Evolutionary conservation across 345 rosid genomes (phyloP).

Genomic region (Populus pruinosa): DNA sequence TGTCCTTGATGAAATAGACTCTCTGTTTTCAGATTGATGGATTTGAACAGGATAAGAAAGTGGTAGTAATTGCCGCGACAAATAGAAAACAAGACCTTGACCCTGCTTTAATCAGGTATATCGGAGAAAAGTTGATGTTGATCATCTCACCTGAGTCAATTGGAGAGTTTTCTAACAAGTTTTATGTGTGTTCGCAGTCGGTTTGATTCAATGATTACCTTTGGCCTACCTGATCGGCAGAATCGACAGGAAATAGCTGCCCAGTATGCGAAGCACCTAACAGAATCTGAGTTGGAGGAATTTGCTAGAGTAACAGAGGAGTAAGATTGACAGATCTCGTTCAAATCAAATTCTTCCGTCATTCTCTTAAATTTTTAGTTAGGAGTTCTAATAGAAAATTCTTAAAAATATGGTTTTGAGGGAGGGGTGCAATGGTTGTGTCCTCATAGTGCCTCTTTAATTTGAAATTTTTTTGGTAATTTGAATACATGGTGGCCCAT

Average conservation of each 20-base stretch:
- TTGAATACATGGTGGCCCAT: not conserved
- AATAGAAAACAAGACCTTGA: conserved; percentile 96
- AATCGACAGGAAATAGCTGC: conserved; percentile 70
- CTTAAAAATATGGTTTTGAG: not conserved
- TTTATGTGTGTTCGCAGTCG: conserved; percentile 47
- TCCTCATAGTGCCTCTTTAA: not conserved
- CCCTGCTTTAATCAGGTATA: conserved; percentile 83
- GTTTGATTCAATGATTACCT: conserved; percentile 79
- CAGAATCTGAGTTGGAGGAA: conserved; percentile 59
- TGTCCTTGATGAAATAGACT: conserved; percentile 10
- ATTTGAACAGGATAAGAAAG: conserved; percentile 89
- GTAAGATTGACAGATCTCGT: conserved; percentile 29
- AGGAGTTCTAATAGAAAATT: not conserved
- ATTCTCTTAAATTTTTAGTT: not conserved
- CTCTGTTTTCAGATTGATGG: conserved; percentile 71
- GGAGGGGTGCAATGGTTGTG: not conserved
- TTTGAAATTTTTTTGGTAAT: not conserved
- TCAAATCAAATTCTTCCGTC: not conserved
- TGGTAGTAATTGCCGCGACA: conserved; percentile 88
- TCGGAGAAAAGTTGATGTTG: not conserved
- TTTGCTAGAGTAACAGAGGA: conserved; percentile 59
- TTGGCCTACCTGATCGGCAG: conserved; percentile 65
- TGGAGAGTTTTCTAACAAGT: conserved; percentile 5
- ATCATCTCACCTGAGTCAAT: not conserved
- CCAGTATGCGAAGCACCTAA: conserved; percentile 83